A percentile compares a stretch with the other conserved stretches of the same genome.
These are phyloP conservation scores for Exophiala sideris DNA, from an alignment of 2,329 filamentous ascomycete species.

Conservation along the genomic window DNA sequence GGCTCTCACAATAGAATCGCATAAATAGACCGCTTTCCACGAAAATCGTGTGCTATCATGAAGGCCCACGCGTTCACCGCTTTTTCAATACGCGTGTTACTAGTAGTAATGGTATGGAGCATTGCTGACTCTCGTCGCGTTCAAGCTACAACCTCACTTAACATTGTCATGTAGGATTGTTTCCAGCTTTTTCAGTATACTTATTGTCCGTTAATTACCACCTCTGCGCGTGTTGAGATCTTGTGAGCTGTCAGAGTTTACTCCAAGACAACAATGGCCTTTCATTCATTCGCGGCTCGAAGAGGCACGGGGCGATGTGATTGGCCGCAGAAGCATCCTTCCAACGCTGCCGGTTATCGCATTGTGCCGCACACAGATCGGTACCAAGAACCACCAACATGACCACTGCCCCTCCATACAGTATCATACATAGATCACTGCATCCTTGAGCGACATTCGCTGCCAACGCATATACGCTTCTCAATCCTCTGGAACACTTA, in stretches of 20 bases:
- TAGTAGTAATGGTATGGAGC: too few relatives aligned
- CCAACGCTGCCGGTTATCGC: not conserved
- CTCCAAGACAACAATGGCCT: slow-evolving; percentile 5
- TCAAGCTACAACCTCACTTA: too few relatives aligned
- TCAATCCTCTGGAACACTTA: not conserved
- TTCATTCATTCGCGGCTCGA: slow-evolving; percentile 10
- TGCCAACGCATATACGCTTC: not conserved
- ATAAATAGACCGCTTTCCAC: too few relatives aligned
- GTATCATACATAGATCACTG: not conserved
- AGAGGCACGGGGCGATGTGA: slow-evolving; percentile 20
- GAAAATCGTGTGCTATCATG: too few relatives aligned
- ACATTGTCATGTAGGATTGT: too few relatives aligned
- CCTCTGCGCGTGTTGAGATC: not conserved
- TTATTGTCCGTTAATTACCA: not conserved
- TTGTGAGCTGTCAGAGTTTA: not conserved
- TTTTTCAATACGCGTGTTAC: too few relatives aligned
- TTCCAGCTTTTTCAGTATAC: not conserved
- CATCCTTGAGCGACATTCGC: not conserved
- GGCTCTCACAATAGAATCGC: not conserved
- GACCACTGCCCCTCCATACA: slow-evolving; percentile 11
- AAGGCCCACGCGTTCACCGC: too few relatives aligned
- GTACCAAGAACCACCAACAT: slow-evolving; percentile 4
- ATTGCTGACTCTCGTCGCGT: too few relatives aligned
- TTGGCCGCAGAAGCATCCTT: slow-evolving; percentile 17
- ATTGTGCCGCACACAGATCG: slow-evolving; percentile 20